Percentiles rank a stretch among this genome's conserved stretches.
Conservation (phyloP, 148 eudicot species). For the Polygonum aviculare region DNA sequence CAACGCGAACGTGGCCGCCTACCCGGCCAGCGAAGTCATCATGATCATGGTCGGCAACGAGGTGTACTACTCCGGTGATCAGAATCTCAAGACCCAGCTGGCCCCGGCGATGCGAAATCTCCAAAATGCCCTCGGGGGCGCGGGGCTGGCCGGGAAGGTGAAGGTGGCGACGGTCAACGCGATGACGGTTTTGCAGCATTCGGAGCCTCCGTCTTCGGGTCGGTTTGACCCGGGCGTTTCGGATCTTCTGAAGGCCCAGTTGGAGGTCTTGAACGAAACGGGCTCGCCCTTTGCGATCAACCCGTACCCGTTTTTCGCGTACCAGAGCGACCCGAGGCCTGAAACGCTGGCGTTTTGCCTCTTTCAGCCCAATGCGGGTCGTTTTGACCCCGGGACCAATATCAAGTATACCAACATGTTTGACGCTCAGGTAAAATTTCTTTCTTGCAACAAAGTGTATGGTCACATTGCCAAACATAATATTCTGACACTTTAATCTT, state of each 20-base stretch:
- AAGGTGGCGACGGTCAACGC: constrained; percentile 53
- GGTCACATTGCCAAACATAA: no score
- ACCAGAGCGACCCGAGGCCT: constrained; percentile 47
- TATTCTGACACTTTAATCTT: no score
- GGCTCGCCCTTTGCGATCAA: constrained; percentile 51
- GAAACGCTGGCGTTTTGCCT: constrained; percentile 50
- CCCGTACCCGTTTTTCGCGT: constrained; percentile 59
- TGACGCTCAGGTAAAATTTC: constrained; percentile 38
- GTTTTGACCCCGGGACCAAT: constrained; percentile 36
- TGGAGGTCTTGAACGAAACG: constrained; percentile 31
- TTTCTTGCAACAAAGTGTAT: not conserved
- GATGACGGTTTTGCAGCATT: constrained; percentile 33
- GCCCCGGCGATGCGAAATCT: constrained; percentile 44
- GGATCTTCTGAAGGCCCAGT: constrained; percentile 27
- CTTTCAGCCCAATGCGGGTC: constrained; percentile 45
- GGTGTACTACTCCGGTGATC: constrained; percentile 35
- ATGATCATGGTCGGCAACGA: constrained; percentile 49
- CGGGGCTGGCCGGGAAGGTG: constrained; percentile 25
- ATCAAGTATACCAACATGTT: constrained; percentile 64
- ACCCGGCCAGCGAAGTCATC: constrained; percentile 37
- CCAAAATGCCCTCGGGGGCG: constrained; percentile 27
- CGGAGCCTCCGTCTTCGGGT: constrained; percentile 48
- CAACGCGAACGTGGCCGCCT: constrained; percentile 29
- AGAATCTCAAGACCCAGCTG: constrained; percentile 27
- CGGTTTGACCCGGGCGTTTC: constrained; percentile 26